Percentiles rank a stretch among this genome's conserved stretches.
phyloP scores from a whole-genome alignment of 2,329 filamentous ascomycete species.

The Elsinoe arachidis region DNA sequence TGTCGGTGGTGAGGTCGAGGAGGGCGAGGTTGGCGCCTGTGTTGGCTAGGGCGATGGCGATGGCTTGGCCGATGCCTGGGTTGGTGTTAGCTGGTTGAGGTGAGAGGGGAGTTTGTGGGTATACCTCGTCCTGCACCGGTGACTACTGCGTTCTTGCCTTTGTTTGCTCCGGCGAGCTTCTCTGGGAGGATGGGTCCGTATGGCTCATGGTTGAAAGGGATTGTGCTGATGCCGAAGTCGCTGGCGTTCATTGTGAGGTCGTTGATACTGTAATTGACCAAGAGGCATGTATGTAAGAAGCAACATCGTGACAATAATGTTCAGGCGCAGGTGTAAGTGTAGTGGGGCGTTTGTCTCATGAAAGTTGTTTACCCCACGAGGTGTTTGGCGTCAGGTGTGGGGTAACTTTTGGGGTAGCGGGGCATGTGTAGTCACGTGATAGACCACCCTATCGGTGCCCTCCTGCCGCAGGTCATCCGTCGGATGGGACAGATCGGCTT shows the following conservation, averaged over 20 bases:
- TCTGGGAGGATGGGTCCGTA: conserved; percentile 6
- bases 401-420: conserved; percentile 7
- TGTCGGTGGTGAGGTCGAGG: neutral
- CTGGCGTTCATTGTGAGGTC: neutral
- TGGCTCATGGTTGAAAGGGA: conserved; percentile 1
- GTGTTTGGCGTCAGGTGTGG: neutral
- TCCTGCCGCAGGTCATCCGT: no score
- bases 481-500: no score
- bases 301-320: no score
- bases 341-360: neutral
- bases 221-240: conserved; percentile 2
- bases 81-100: neutral
- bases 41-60: conserved; percentile 4
- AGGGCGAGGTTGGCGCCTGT: conserved; percentile 1
- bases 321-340: neutral
- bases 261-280: neutral
- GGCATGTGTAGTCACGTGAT: no score
- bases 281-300: neutral
- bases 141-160: conserved; percentile 3
- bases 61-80: conserved; percentile 6
- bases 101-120: neutral
- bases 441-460: no score
- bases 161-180: neutral
- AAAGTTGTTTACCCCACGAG: neutral
- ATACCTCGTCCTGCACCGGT: conserved; percentile 3